Evolutionary conservation across 352 stramenopile species (phyloP).

Genomic region (Halophytophthora batemanensis): DNA sequence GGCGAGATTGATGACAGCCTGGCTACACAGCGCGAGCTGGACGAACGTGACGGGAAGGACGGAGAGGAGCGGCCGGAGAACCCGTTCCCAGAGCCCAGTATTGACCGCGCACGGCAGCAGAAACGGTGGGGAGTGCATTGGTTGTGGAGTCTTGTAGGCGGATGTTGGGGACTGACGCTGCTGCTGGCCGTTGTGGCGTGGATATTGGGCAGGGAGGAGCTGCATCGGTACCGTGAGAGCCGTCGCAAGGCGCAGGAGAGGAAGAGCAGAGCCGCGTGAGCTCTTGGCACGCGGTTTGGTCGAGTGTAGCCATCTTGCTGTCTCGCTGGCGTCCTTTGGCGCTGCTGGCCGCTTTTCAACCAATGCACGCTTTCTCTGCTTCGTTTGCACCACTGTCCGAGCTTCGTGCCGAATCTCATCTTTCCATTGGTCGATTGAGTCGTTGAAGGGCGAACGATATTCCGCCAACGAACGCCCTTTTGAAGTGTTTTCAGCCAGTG

Average conservation of each 20-base stretch:
- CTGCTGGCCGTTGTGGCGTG: neutral
- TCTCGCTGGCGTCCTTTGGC: neutral
- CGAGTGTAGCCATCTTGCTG: slow-evolving; percentile 10
- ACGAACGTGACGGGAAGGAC: slow-evolving; percentile 29
- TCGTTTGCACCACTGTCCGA: slow-evolving; percentile 2
- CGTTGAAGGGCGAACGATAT: too few relatives aligned
- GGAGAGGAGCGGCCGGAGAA: slow-evolving; percentile 18
- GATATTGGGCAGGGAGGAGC: slow-evolving; percentile 44
- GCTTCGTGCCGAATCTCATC: too few relatives aligned
- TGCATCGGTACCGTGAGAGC: slow-evolving; percentile 58
- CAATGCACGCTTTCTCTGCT: too few relatives aligned
- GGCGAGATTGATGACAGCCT: slow-evolving; percentile 29
- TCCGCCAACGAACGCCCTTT: too few relatives aligned
- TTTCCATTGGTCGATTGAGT: too few relatives aligned
- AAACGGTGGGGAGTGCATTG: slow-evolving; percentile 37
- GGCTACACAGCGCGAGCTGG: slow-evolving; percentile 16
- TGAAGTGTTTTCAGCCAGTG: too few relatives aligned
- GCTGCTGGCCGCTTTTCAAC: too few relatives aligned
- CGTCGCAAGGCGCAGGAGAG: slow-evolving; percentile 57
- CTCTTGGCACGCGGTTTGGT: neutral
- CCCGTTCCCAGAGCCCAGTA: slow-evolving; percentile 60
- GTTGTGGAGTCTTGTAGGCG: neutral
- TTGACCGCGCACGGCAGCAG: slow-evolving; percentile 66
- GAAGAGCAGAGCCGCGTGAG: slow-evolving; percentile 36
- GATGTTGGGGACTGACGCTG: neutral